Percentiles rank a stretch among this genome's conserved stretches.
These are phyloP conservation scores for Aspergillus indologenus DNA, from an alignment of 495 filamentous ascomycete genomes.

Conservation along the genomic window DNA sequence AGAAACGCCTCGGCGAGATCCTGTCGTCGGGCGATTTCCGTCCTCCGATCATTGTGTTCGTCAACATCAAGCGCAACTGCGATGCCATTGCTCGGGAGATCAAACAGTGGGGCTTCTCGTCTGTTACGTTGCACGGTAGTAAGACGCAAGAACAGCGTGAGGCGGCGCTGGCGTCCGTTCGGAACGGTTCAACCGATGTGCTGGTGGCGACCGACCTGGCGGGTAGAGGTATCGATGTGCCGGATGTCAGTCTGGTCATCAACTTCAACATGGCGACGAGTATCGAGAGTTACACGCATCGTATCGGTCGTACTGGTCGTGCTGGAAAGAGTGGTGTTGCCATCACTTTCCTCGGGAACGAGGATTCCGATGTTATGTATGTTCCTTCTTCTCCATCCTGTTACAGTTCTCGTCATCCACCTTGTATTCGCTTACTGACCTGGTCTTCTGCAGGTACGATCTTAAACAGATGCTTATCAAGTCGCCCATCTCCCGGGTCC, in stretches of 20 bases:
- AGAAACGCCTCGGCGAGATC: slow-evolving; percentile 93
- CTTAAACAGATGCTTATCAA: slow-evolving; percentile 95
- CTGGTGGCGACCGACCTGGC: slow-evolving; percentile 97
- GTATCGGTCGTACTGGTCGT: slow-evolving; percentile 96
- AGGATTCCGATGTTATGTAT: slow-evolving; percentile 92
- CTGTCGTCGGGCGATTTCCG: slow-evolving; percentile 80
- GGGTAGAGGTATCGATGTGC: slow-evolving; percentile 96
- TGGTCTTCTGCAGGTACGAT: slow-evolving; percentile 55
- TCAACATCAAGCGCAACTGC: slow-evolving; percentile 99
- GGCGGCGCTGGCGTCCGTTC: slow-evolving; percentile 82
- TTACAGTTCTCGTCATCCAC: not conserved
- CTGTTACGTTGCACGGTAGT: slow-evolving; percentile 88
- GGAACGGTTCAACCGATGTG: slow-evolving; percentile 74
- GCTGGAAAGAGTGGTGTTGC: slow-evolving; percentile 97
- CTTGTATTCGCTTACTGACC: not conserved
- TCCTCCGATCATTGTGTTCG: slow-evolving; percentile 96
- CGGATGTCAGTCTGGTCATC: slow-evolving; percentile 87
- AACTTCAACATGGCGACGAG: slow-evolving; percentile 98
- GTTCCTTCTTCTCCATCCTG: slow-evolving; percentile 19
- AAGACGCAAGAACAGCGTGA: slow-evolving; percentile 99
- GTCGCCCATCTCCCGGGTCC: slow-evolving; percentile 82
- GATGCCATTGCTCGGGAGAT: slow-evolving; percentile 94
- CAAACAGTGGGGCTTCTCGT: slow-evolving; percentile 88
- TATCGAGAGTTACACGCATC: slow-evolving; percentile 96
- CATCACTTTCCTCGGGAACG: slow-evolving; percentile 92